phyloP scores from a whole-genome alignment of 768 basidiomycete genomes.

The Kwoniella bestiolae region DNA sequence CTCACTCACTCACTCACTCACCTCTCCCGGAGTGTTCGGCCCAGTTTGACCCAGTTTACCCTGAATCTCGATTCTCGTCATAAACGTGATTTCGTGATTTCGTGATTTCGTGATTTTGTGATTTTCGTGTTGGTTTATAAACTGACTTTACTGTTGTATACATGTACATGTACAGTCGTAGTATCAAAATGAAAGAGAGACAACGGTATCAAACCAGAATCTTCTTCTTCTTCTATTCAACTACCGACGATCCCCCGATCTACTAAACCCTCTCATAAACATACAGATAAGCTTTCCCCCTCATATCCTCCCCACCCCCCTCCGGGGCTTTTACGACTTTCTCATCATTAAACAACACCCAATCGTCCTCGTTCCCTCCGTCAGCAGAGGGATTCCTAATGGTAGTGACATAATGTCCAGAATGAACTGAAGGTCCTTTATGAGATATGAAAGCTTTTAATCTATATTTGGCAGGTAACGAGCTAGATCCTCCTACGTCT shows the following conservation, averaged over 20 bases:
- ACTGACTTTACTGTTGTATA: no score
- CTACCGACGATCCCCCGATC: not conserved
- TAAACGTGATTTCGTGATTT: no score
- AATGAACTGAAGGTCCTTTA: conserved; percentile 93
- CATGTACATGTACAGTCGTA: no score
- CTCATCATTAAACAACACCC: conserved; percentile 96
- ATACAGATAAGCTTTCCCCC: conserved; percentile 88
- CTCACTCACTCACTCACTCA: no score
- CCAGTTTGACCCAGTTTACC: no score
- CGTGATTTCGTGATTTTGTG: no score
- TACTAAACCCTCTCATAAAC: conserved; percentile 71
- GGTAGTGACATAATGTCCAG: conserved; percentile 59
- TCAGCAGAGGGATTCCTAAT: conserved; percentile 81
- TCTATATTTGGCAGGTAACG: conserved; percentile 74
- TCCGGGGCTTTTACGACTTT: conserved; percentile 89
- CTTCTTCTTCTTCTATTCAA: not conserved
- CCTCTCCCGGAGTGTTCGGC: no score
- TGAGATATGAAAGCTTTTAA: conserved; percentile 96
- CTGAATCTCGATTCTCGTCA: no score
- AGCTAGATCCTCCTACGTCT: conserved; percentile 62
- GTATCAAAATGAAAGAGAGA: no score
- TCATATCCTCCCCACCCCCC: conserved; percentile 78
- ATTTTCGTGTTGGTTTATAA: no score
- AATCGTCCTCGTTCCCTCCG: conserved; percentile 62
- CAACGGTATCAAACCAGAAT: no score